phyloP scores from a whole-genome alignment of 352 stramenopile genomes.

The Phytophthora idaei region DNA sequence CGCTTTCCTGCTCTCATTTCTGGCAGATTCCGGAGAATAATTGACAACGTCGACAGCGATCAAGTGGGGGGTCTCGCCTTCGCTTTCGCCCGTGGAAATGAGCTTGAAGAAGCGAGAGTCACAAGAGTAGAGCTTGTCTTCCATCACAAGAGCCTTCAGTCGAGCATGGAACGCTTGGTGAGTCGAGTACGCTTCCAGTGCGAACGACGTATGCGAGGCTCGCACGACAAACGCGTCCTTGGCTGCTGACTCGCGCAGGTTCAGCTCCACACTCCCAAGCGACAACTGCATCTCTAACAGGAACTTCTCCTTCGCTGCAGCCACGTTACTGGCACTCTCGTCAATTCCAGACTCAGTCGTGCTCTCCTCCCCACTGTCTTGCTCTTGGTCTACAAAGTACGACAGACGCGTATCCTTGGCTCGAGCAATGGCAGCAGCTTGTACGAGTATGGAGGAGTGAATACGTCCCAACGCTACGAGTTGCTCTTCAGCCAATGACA shows the following conservation, averaged over 20 bases:
- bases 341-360: conserved; percentile 16
- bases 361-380: conserved; percentile 25
- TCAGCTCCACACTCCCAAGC: conserved; percentile 57
- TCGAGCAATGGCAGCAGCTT: conserved; percentile 25
- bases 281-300: conserved; percentile 55
- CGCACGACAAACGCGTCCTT: conserved; percentile 63
- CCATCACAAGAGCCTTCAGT: conserved; percentile 65
- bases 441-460: conserved; percentile 54
- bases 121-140: conserved; percentile 64
- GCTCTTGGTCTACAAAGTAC: conserved; percentile 32
- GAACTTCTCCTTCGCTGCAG: conserved; percentile 44
- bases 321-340: background rate
- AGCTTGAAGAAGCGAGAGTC: conserved; percentile 64
- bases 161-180: conserved; percentile 57
- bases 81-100: conserved; percentile 57
- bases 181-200: conserved; percentile 47
- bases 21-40: conserved; percentile 32
- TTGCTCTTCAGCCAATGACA: conserved; percentile 60
- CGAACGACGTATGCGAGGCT: conserved; percentile 54
- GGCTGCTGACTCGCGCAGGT: conserved; percentile 50
- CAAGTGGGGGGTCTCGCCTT: conserved; percentile 39
- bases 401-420: conserved; percentile 19
- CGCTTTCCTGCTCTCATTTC: conserved; percentile 2
- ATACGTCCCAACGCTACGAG: conserved; percentile 57
- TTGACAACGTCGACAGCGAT: conserved; percentile 56